Conservation (phyloP, 2,329 filamentous ascomycete genomes). For the Aulographum hederae region DNA sequence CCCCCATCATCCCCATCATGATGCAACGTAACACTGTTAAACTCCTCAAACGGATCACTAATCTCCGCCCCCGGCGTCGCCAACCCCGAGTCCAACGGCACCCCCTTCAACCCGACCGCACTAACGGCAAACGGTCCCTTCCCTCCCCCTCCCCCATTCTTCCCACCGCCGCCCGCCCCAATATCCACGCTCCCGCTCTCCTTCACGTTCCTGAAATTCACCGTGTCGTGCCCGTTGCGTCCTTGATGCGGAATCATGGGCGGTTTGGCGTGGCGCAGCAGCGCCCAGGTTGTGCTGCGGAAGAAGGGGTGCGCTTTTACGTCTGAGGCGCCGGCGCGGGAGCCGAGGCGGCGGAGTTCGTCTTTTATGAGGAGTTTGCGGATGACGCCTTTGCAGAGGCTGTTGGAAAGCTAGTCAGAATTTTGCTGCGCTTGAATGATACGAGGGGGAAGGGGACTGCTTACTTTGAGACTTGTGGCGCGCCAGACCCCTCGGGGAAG, state of each 20-base stretch:
- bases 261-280: constrained; percentile 94
- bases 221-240: constrained; percentile 74
- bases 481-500: constrained; percentile 75
- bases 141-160: constrained; percentile 18
- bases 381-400: constrained; percentile 90
- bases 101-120: constrained; percentile 43
- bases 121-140: constrained; percentile 9
- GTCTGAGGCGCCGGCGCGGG: constrained; percentile 86
- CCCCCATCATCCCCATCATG: constrained; percentile 74
- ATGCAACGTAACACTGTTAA: constrained; percentile 94
- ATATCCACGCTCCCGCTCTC: constrained; percentile 92
- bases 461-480: constrained; percentile 82
- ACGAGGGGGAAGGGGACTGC: constrained; percentile 19
- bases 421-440: not conserved
- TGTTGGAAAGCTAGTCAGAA: constrained; percentile 22
- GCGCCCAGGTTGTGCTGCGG: constrained; percentile 85
- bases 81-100: constrained; percentile 70
- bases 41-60: constrained; percentile 89
- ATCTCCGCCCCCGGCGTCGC: constrained; percentile 69
- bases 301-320: constrained; percentile 96
- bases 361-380: constrained; percentile 96
- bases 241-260: constrained; percentile 89
- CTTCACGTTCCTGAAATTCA: constrained; percentile 97
- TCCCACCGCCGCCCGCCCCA: constrained; percentile 27
- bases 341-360: constrained; percentile 80